Evolutionary conservation across 2,329 filamentous ascomycete species (phyloP).

Genomic region (Lasiodiplodia sp.): DNA sequence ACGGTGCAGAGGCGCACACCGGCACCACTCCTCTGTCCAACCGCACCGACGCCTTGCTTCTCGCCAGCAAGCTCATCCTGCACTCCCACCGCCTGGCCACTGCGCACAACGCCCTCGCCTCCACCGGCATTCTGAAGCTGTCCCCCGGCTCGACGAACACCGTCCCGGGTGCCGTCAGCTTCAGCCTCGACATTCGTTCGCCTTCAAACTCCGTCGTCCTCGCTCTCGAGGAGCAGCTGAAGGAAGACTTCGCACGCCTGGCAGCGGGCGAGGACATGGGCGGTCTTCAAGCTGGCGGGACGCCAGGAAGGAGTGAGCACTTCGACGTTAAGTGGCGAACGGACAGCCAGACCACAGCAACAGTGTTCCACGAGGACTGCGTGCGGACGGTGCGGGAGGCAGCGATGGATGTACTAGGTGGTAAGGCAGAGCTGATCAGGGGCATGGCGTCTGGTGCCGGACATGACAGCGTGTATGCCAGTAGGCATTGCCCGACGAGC

Average conservation of each 20-base stretch:
- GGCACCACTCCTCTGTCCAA: conserved; percentile 74
- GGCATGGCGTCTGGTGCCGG: conserved; percentile 69
- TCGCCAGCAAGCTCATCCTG: conserved; percentile 72
- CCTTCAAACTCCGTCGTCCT: conserved; percentile 64
- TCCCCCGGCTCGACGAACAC: conserved; percentile 77
- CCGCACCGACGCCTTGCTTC: conserved; percentile 73
- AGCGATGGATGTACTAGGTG: conserved; percentile 58
- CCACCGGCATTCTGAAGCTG: conserved; percentile 72
- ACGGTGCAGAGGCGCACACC: conserved; percentile 68
- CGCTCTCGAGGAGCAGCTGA: conserved; percentile 63
- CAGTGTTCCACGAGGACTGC: conserved; percentile 70
- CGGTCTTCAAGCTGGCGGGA: conserved; percentile 53
- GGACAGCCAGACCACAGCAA: background rate
- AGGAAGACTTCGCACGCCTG: conserved; percentile 66
- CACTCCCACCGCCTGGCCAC: conserved; percentile 69
- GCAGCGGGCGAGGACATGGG: conserved; percentile 51
- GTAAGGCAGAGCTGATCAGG: conserved; percentile 58
- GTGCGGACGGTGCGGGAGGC: conserved; percentile 69
- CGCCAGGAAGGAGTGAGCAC: conserved; percentile 44
- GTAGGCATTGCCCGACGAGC: conserved; percentile 51
- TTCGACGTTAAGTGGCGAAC: conserved; percentile 26
- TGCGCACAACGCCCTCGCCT: conserved; percentile 67
- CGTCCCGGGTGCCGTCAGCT: conserved; percentile 45
- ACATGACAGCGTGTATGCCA: conserved; percentile 61
- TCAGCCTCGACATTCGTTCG: conserved; percentile 72